Base-by-base conservation (phyloP, 768 basidiomycete species). In the Clavulina sp. region DNA sequence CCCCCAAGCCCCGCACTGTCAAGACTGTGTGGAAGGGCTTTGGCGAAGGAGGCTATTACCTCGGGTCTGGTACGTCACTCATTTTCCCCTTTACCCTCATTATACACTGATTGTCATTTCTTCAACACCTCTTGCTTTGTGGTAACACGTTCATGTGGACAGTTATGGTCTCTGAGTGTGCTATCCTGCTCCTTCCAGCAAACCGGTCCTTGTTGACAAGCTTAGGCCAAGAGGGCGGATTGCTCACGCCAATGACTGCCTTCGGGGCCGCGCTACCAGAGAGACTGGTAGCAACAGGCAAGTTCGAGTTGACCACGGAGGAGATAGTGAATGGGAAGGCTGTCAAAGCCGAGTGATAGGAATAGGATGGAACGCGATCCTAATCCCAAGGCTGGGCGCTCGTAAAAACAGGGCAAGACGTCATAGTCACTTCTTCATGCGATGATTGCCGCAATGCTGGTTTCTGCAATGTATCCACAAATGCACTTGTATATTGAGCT, bases 91-190 rank as follows among this genome's bases (percentile, higher is more conserved):
- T 44, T 48, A 19, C 5, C 24, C 9, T 19, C n/a, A 16, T 18
- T 31, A 40, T 21, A 19, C 4, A 26, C 1, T 29, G 6, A 34
- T 21, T 51, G 32, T 18, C 41, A 51, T 33, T 23, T 9, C 19
- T 28, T 3, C 5, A 18, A 26, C 9, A 16, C 18, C 6, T 28
- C 33, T 41, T 54, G n/a, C n/a, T n/a, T n/a, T n/a, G n/a, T n/a
- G n/a, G n/a, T n/a, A n/a, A n/a, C n/a, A n/a, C n/a, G n/a, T n/a
- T n/a, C n/a, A n/a, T n/a, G n/a, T n/a, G n/a, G n/a, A n/a, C n/a
- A 82, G 84, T 77, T 40, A 75, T 91, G 72, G 71, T 87, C n/a
- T 68, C 75, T 0, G 87, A 92, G 66, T 75, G 74, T 16, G 92
- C 85, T 0, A 70, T 96, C 13, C 73, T 74, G 18, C 67, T 92